Percentiles rank a stretch among this genome's conserved stretches.
Conservation (phyloP, 352 stramenopile species). For the Hyaloperonospora arabidopsidis region DNA sequence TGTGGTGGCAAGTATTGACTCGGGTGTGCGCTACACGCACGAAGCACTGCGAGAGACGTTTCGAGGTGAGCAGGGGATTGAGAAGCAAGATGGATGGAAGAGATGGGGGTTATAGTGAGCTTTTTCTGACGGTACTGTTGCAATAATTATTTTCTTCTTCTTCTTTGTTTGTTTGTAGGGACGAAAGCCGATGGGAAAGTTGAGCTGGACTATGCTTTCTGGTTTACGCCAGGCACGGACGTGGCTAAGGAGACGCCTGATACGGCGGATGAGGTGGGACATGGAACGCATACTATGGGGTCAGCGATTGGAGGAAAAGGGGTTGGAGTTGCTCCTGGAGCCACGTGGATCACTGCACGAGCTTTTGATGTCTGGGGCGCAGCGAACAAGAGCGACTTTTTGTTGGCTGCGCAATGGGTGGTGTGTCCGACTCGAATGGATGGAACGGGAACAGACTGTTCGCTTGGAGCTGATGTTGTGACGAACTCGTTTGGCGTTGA, state of each 20-base stretch:
- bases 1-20: slow-evolving; percentile 66
- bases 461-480: slow-evolving; percentile 51
- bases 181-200: slow-evolving; percentile 24
- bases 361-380: slow-evolving; percentile 56
- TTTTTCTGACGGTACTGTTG: neutral
- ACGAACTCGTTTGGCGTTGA: slow-evolving; percentile 64
- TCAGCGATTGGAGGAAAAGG: slow-evolving; percentile 44
- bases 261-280: slow-evolving; percentile 56
- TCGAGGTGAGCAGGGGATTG: slow-evolving; percentile 12
- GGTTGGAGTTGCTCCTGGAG: slow-evolving; percentile 48
- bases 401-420: slow-evolving; percentile 59
- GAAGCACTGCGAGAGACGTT: slow-evolving; percentile 41
- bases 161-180: slow-evolving; percentile 7
- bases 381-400: slow-evolving; percentile 60
- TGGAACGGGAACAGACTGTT: slow-evolving; percentile 39
- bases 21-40: slow-evolving; percentile 61
- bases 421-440: slow-evolving; percentile 53
- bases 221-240: slow-evolving; percentile 47
- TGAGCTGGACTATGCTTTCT: slow-evolving; percentile 65
- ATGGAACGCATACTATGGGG: slow-evolving; percentile 65
- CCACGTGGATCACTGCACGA: slow-evolving; percentile 62
- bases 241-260: slow-evolving; percentile 50
- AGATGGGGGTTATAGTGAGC: too few species aligned
- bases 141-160: neutral
- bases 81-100: too few species aligned